Conservation (phyloP, 2,329 filamentous ascomycete genomes). For the Phialocephala sp. region DNA sequence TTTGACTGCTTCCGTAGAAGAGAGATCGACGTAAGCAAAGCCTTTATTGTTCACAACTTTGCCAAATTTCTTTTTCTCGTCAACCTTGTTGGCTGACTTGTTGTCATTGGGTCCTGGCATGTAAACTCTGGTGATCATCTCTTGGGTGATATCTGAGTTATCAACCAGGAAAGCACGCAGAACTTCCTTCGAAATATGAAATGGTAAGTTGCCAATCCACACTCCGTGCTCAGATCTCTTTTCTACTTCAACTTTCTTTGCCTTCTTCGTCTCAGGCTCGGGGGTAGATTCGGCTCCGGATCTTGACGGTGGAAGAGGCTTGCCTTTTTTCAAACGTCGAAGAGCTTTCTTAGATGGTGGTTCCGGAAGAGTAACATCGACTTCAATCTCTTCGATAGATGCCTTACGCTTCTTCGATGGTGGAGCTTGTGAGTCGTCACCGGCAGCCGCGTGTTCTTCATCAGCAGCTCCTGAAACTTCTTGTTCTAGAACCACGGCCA, state of each 20-base stretch:
- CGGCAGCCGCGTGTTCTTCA: constrained; percentile 12
- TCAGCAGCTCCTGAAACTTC: constrained; percentile 8
- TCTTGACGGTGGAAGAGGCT: constrained; percentile 56
- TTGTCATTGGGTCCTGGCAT: constrained; percentile 56
- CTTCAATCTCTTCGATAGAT: constrained; percentile 75
- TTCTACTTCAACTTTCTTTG: constrained; percentile 50
- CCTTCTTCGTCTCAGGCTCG: constrained; percentile 47
- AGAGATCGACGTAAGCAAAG: constrained; percentile 95
- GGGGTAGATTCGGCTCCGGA: constrained; percentile 46
- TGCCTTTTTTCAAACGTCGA: constrained; percentile 86
- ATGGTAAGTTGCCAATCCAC: constrained; percentile 97
- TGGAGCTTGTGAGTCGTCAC: constrained; percentile 22
- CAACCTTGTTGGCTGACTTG: constrained; percentile 42
- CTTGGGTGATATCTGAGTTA: constrained; percentile 68
- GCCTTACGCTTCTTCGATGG: constrained; percentile 72
- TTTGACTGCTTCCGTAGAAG: constrained; percentile 66
- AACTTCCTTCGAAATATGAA: constrained; percentile 74
- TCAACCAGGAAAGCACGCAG: constrained; percentile 81
- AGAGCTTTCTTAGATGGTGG: constrained; percentile 94
- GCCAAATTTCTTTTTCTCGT: constrained; percentile 38
- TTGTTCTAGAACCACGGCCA: constrained; percentile 7
- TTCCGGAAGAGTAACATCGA: constrained; percentile 88
- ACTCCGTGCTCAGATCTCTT: constrained; percentile 81
- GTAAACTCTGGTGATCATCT: constrained; percentile 78
- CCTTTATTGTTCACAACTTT: constrained; percentile 71